Base-by-base conservation (phyloP, 495 filamentous ascomycete species). In the Penicillium bovifimosum region DNA sequence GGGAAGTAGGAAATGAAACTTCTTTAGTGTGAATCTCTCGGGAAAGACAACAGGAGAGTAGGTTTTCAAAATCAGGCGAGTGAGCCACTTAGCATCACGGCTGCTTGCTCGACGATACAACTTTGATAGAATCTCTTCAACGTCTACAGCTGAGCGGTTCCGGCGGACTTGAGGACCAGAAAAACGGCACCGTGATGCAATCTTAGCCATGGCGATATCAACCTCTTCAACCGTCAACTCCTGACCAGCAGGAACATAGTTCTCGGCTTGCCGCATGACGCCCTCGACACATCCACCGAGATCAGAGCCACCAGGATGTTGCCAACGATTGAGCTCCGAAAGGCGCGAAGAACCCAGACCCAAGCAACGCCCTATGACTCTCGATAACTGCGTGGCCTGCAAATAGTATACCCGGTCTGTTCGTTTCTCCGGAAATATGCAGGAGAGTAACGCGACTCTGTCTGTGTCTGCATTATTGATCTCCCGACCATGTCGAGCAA, bases 21-120 rank as follows among this genome's bases (percentile, higher is more conserved):
- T 72, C 34, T 70, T 68, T 44, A 81, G 66, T 3, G 78, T 66
- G 44, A 77, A 53, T 7, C 52, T 59, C 50, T 73, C 68, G 14
- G 80, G 72, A 1, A 85, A 42, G 6, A 79, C 58, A 3, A 92
- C 77, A 0, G 87, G 86, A 14, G 70, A 68, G 56, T 84, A 87
- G 47, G 82, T 80, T 65, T 95, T 93, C 16, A 96, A 67, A 32
- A 96, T 79, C 63, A 93, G 69, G 6, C 91, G 77, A 0, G 87
- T 90, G 9, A 96, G 76, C 91, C 91, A 96, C 69, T 96, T 96
- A 0, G 85, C 87, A 62, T 96, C 87, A 34, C 80, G 75, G 13
- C 85, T 81, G 38, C 78, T 76, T 26, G 90, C 53, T 10, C 80
- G 75, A 36, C 66, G 76, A 64, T 86, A 89, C 0, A 90, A 60